Evolutionary conservation across 768 basidiomycete species (phyloP), one percentile per base, ranked within the genome.

Genomic region (Russula brevipes): DNA sequence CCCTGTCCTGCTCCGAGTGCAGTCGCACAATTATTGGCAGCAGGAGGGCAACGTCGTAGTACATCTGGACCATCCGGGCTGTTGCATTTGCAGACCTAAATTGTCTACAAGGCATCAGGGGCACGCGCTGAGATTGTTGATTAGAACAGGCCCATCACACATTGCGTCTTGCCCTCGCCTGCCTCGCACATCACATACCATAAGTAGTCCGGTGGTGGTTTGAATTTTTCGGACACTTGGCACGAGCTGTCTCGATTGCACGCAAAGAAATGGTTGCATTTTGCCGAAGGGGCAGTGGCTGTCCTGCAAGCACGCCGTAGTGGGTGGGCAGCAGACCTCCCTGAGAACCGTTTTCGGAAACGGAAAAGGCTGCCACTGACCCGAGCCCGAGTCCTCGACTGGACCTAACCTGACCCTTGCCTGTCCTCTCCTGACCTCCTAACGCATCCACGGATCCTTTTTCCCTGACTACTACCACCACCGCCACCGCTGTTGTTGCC

Each of bases 311-410:
- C 59, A 59, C 50, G 59, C 59, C 11, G 41, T 44, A 44, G 59
- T 53, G 17, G 35, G 59, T 54, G 24, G 44, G 59, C 55, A 35
- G 55, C 44, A 35, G 55, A 46, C 55, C 24, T 12, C 16, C 0
- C 54, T 61, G 49, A 50, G 41, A 52, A 16, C 61, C 55, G 17
- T 44, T 51, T 62, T 57, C 47, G 61, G 61, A 54, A 60, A 46
- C 10, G 19, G 55, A 49, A 46, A 54, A 52, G n/a, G 17, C 33
- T 42, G 51, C 19, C 59, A 60, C 47, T n/a, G 30, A 44, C 42
- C 12, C 42, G 42, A 44, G 12, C 11, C 16, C 38, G 38, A 39
- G 11, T 24, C 38, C 7, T 42, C 52, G 52, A 53, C 35, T 53
- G 52, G 4, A 38, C 52, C 52, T 38, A 35, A 35, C 51, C 51